These are phyloP conservation scores for Fusarium clavum DNA, from an alignment of 2,329 filamentous ascomycete genomes.

Conservation along the genomic window DNA sequence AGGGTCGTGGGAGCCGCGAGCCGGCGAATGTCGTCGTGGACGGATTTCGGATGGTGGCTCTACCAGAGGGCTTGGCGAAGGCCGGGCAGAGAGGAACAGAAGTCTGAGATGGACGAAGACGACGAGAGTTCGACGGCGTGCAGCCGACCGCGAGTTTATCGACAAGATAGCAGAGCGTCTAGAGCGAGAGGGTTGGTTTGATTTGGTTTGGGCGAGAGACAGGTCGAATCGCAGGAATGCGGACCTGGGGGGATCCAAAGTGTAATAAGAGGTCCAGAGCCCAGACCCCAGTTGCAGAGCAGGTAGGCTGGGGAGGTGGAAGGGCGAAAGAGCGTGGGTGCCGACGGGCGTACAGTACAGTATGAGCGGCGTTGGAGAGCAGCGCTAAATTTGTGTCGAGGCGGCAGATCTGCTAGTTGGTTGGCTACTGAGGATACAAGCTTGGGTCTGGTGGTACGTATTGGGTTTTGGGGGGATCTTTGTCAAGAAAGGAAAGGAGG, in stretches of 20 bases:
- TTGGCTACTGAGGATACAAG: slow-evolving; percentile 17
- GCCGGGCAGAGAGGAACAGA: slow-evolving; percentile 13
- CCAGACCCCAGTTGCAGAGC: slow-evolving; percentile 27
- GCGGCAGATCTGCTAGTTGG: slow-evolving; percentile 40
- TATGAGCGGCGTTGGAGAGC: slow-evolving; percentile 36
- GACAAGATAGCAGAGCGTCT: slow-evolving; percentile 19
- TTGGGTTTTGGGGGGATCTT: slow-evolving; percentile 36
- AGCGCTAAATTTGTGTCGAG: slow-evolving; percentile 39
- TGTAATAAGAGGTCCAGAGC: slow-evolving; percentile 43
- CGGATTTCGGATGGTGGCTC: slow-evolving; percentile 39
- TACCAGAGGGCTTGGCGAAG: slow-evolving; percentile 36
- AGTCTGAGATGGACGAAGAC: slow-evolving; percentile 18
- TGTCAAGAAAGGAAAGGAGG: slow-evolving; percentile 28
- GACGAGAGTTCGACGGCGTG: slow-evolving; percentile 44
- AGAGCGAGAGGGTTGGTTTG: slow-evolving; percentile 12
- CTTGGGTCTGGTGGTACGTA: slow-evolving; percentile 29
- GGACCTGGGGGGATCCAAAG: slow-evolving; percentile 40
- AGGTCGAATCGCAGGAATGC: slow-evolving; percentile 40
- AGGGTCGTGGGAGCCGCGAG: slow-evolving; percentile 31
- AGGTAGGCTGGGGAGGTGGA: slow-evolving; percentile 35
- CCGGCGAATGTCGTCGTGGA: slow-evolving; percentile 40
- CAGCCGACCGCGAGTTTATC: slow-evolving; percentile 40
- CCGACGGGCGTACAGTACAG: slow-evolving; percentile 24
- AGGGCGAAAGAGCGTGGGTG: slow-evolving; percentile 25
- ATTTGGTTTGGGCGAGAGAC: slow-evolving; percentile 32